Base-by-base conservation (phyloP, 345 rosid genomes). In the Leavenworthia alabamica region DNA sequence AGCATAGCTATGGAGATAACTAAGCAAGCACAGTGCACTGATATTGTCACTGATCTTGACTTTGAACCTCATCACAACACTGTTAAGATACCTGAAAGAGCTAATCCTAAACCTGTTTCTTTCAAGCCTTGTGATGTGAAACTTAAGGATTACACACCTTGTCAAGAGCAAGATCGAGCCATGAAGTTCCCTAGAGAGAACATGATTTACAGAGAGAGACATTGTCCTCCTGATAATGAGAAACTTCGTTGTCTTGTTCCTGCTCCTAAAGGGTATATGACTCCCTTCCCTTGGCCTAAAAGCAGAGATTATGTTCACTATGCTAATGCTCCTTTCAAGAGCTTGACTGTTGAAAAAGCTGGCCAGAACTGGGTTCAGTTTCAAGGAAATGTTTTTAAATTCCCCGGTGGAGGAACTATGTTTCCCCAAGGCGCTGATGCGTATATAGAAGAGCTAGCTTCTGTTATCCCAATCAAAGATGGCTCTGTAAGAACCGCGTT, bases 341-440 rank as follows among this genome's bases (percentile, higher is more conserved):
- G 80, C 68, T 66, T 93, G 64, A 93, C 97, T 0, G 89, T 89
- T 8, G 97, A 87, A 65, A 93, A 93, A 72, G 97, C 97, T 53
- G 77, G 67, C 1, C 97, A 93, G 83, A 81, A 93, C 53, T 93
- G 99, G 99, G 96, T 89, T 66, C 78, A 86, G 81, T 93, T 64
- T 71, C 82, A 89, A 69, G 99, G 97, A 7, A 72, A 82, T 64
- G 96, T 87, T 33, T 93, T 93, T 66, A 93, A 84, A 59, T 93
- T 93, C 77, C 99, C 99, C 0, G 99, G 99, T 58, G 99, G 99
- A 7, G 99, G 99, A 64, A 93, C 99, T 39, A 89, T 89, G 99
- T 93, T 93, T 46, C 99, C 99, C 56, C 96, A 89, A 62, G 99
- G 97, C 12, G 99, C 99, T 5, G 99, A 93, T 79, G 90, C 90